Base-by-base conservation (phyloP, 495 filamentous ascomycete genomes). In the Glutinoglossum americanum region DNA sequence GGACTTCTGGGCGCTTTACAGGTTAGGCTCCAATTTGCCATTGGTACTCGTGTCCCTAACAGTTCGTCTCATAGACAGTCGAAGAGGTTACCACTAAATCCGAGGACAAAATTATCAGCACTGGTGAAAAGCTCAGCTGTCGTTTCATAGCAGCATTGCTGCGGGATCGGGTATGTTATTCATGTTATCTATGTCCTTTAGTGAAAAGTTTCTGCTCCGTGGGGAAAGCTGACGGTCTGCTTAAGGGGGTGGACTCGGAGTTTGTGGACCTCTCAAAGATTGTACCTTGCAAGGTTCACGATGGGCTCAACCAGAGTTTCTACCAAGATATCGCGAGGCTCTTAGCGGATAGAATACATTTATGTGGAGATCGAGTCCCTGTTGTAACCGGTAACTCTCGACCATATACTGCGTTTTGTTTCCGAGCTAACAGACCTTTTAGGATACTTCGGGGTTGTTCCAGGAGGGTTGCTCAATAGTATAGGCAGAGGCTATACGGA, bases 51-150 rank as follows among this genome's bases (percentile, higher is more conserved):
- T 27, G 5, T 10, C 41, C 17, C 41, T 45, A 13, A 21, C 41
- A 21, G 13, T 21, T 28, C 3, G 8, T 30, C 49, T 53, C 30
- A 13, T 69, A 76, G 65, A 76, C 73, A 9, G 65, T 83, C 25
- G 76, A 76, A 27, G 78, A 89, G 65, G 84, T 95, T 62, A 88
- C 85, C 66, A 76, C 80, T 1, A 76, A 84, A 59, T 85, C 81
- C 26, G 86, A 90, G 66, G 90, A 99, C 66, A 82, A 85, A 59
- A 85, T 99, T 19, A 79, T 97, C 41, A 87, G 87, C 65, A 84
- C 87, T 49, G 92, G 92, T 21, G 92, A 99, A 72, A 96, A 95
- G 68, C 71, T 99, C 30, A 87, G 85, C 67, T 94, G 88, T 69
- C 75, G 80, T 26, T 87, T 92, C 63, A 84, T 99, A 80, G 78